Evolutionary conservation across 2,329 filamentous ascomycete genomes (phyloP), one percentile per base, ranked within the genome.

Genomic region (Beauveria sp.): DNA sequence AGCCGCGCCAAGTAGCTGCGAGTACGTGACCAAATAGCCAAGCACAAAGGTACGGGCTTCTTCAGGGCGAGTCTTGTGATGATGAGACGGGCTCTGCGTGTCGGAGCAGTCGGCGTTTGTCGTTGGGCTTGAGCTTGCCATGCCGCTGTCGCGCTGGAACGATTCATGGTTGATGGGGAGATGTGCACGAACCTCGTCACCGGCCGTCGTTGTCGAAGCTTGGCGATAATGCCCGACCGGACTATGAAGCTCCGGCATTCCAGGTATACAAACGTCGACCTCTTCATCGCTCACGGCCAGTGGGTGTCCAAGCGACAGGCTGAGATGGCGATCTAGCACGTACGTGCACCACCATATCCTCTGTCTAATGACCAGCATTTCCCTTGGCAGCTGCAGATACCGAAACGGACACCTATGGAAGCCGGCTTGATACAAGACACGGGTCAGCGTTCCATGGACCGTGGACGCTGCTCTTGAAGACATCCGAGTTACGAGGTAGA

Each of bases 351-450:
- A 77, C 50, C 77, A 72, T 6, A 77, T 70, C n/a, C 75, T 68
- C 62, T 77, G 75, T 16, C 75, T 70, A 22, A 77, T 73, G 14
- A 72, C 69, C 12, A 71, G 65, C 18, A 64, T 65, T 10, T 68
- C 66, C 1, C 46, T 56, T 1, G 76, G 74, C 10, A 81, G 72
- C 57, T 80, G 73, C 10, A 71, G 71, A 63, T 81, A 83, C 7
- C 80, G 78, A 61, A 78, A 77, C 0, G 80, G 80, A 64, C 80
- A 82, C 3, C 80, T 73, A 65, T 83, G 80, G 7, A 82, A 72
- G 5, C 80, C 80, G 1, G 78, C 75, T 64, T 81, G 79, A 26
- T 79, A 77, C 52, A 82, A 74, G 6, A 76, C 74, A 49, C 79
- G 76, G 4, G 77, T 69, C 7, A 82, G 70, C 22, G 77, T 72